Percentiles rank a stretch among this genome's conserved stretches.
These are phyloP conservation scores for Alternaria ethzedia DNA, from an alignment of 2,329 filamentous ascomycete genomes.

Conservation along the genomic window DNA sequence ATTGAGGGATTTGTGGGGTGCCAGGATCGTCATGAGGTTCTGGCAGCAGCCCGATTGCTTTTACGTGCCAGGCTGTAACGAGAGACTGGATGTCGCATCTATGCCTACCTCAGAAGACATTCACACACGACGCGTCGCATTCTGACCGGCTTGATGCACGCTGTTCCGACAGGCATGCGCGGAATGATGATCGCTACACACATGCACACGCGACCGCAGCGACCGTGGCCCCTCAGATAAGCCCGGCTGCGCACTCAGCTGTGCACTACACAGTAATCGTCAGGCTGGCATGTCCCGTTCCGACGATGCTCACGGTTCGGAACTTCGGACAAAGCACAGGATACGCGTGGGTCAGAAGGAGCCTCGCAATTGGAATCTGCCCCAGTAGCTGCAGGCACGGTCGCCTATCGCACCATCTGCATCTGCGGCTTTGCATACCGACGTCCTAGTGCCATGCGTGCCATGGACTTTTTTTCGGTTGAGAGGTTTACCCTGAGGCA, in stretches of 20 bases:
- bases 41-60: neutral
- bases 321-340: conserved; percentile 14
- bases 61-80: conserved; percentile 1
- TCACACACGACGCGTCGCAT: neutral
- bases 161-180: neutral
- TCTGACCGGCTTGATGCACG: neutral
- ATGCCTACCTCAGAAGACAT: neutral
- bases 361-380: conserved; percentile 22
- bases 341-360: conserved; percentile 21
- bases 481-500: conserved; percentile 5
- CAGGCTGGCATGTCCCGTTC: neutral
- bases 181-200: conserved; percentile 4
- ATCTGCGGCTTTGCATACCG: conserved; percentile 10
- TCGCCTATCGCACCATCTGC: neutral
- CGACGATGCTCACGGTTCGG: conserved; percentile 5
- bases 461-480: conserved; percentile 5
- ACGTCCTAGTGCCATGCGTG: conserved; percentile 6
- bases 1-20: neutral
- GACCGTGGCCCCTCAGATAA: conserved; percentile 9
- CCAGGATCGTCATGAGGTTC: neutral
- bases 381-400: conserved; percentile 12
- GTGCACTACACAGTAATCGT: neutral
- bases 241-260: neutral
- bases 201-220: conserved; percentile 6
- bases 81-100: neutral